Evolutionary conservation across 2,329 filamentous ascomycete species (phyloP), one percentile per base, ranked within the genome.

Genomic region (Thelonectria blattea): DNA sequence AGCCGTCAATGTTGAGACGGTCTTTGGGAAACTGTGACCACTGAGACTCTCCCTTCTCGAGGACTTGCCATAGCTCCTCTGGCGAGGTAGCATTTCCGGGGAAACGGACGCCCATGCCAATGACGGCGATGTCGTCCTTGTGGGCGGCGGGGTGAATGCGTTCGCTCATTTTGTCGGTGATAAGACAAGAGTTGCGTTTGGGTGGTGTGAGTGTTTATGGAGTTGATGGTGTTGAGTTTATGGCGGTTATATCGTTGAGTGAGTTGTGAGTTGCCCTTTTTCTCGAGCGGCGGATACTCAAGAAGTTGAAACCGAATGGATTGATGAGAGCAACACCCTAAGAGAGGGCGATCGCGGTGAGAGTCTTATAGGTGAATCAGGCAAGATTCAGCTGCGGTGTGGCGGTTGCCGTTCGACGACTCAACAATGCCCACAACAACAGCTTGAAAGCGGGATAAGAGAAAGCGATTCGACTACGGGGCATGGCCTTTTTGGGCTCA

Each of bases 31-130:
- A 80, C 47, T 83, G 77, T 0, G 78, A 79, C 81, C 80, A 83
- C 17, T 81, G 81, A 27, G 78, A 81, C 32, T 78, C 73, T 15
- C 75, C 78, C 1, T 73, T 64, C 6, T 73, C 70, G 9, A 85
- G 65, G 64, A 84, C 78, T n/a, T 80, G 71, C 83, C 83, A 85
- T 1, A 85, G 75, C 5, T 72, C 66, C 37, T 80, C 75, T 0
- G 80, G 75, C 3, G 75, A 76, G 2, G 70, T 76, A 7, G 80
- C 81, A n/a, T 78, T 72, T 6, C 82, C 82, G 2, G 83, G 82
- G 47, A 85, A 84, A 6, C 81, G 76, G 39, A 83, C 78, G 9
- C 79, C 80, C 58, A 85, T 74, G 15, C 83, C 83, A 32, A 85
- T 73, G 11, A 86, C 75, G 3, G 82, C 83, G 50, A 85, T 80